Percentiles rank a stretch among this genome's conserved stretches.
Evolutionary conservation across 2,329 filamentous ascomycete genomes (phyloP).

Genomic region (Cercospora zeae-maydis): DNA sequence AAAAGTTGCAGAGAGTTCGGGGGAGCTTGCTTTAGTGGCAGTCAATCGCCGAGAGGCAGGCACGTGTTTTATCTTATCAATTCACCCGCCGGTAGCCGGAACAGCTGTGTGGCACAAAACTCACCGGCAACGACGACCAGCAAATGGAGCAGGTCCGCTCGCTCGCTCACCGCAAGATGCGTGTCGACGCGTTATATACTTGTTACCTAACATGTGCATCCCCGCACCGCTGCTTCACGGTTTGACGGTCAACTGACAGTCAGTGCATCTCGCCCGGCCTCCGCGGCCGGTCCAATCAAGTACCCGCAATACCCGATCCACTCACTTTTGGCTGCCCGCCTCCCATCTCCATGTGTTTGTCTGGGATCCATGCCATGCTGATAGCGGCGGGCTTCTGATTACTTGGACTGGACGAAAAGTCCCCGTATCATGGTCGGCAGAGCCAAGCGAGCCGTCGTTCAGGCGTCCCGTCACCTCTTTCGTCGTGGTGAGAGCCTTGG

Average conservation of each 20-base stretch:
- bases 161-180: slow-evolving; percentile 1
- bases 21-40: neutral
- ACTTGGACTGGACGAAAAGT: slow-evolving; percentile 11
- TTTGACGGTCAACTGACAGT: slow-evolving; percentile 1
- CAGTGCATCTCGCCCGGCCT: neutral
- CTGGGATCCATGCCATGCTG: neutral
- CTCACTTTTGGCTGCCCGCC: neutral
- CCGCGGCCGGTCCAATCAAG: neutral
- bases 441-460: neutral
- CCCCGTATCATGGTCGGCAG: neutral
- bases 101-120: neutral
- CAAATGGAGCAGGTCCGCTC: neutral
- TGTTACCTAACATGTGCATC: slow-evolving; percentile 11
- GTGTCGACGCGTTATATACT: slow-evolving; percentile 5
- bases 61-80: slow-evolving; percentile 11
- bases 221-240: neutral
- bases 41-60: slow-evolving; percentile 1
- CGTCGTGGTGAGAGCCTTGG: slow-evolving; percentile 2
- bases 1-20: slow-evolving; percentile 8
- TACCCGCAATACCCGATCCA: slow-evolving; percentile 9
- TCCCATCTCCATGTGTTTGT: neutral
- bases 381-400: slow-evolving; percentile 2
- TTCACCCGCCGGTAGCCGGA: slow-evolving; percentile 10
- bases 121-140: neutral
- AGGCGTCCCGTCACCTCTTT: slow-evolving; percentile 10